Conservation (phyloP, 805 yeast genomes). For the Myxozyma melibiosi region DNA sequence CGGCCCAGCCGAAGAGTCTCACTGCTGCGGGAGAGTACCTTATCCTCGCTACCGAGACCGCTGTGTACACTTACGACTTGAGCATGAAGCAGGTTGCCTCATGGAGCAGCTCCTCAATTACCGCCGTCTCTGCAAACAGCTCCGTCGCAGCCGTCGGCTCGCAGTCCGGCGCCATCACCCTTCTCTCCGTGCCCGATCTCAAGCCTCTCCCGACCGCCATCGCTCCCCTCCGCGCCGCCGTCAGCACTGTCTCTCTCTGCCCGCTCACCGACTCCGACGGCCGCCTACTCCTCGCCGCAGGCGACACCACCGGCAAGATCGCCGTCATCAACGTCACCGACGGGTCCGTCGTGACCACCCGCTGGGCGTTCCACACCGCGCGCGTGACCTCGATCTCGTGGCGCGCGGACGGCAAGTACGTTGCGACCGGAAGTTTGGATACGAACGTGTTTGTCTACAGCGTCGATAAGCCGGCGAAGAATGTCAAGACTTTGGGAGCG, state of each 20-base stretch:
- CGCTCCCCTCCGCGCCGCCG: slow-evolving; percentile 59
- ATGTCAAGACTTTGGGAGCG: slow-evolving; percentile 70
- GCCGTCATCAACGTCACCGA: slow-evolving; percentile 63
- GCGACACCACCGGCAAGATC: slow-evolving; percentile 86
- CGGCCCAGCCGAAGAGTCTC: slow-evolving; percentile 56
- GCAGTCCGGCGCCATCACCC: slow-evolving; percentile 19
- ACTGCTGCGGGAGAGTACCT: slow-evolving; percentile 44
- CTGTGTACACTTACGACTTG: slow-evolving; percentile 7
- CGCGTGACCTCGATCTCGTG: slow-evolving; percentile 75
- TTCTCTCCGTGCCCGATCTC: slow-evolving; percentile 44
- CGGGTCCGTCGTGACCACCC: slow-evolving; percentile 60
- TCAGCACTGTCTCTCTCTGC: slow-evolving; percentile 45
- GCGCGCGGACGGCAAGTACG: slow-evolving; percentile 71
- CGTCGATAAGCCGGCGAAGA: slow-evolving; percentile 75
- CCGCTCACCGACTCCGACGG: slow-evolving; percentile 19
- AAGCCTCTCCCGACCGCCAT: slow-evolving; percentile 32
- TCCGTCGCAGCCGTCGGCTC: slow-evolving; percentile 30
- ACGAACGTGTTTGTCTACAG: slow-evolving; percentile 79
- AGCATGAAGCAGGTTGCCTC: slow-evolving; percentile 2
- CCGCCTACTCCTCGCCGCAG: slow-evolving; percentile 66
- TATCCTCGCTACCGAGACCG: slow-evolving; percentile 50
- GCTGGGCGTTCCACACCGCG: slow-evolving; percentile 96
- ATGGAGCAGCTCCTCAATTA: slow-evolving; percentile 13
- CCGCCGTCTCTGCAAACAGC: slow-evolving; percentile 22
- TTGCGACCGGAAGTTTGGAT: slow-evolving; percentile 82